A percentile compares a stretch with the other conserved stretches of the same genome.
Conservation (phyloP, 2,329 filamentous ascomycete species). For the Westerdykella sp. region DNA sequence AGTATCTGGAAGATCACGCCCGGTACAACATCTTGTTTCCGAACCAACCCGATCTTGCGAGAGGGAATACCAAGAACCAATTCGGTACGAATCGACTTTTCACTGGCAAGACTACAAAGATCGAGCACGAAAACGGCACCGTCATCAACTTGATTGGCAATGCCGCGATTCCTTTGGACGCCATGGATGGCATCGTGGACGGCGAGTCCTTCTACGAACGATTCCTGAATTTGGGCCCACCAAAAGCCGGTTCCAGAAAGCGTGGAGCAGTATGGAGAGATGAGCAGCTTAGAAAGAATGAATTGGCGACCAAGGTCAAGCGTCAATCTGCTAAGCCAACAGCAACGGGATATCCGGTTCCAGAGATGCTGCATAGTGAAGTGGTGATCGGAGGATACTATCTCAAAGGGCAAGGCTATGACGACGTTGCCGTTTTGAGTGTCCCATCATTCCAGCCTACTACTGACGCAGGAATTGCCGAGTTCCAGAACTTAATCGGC, state of each 20-base stretch:
- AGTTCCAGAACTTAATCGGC: conserved; percentile 30
- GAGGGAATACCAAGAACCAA: conserved; percentile 2
- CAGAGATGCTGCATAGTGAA: conserved; percentile 22
- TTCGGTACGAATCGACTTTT: conserved; percentile 8
- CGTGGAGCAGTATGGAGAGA: not conserved
- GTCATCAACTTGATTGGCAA: conserved; percentile 11
- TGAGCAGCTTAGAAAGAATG: conserved; percentile 1
- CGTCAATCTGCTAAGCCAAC: conserved; percentile 7
- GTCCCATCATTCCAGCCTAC: conserved; percentile 31
- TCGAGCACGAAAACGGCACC: conserved; percentile 23
- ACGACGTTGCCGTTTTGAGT: conserved; percentile 39
- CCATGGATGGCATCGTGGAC: conserved; percentile 23
- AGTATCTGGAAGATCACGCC: conserved; percentile 30
- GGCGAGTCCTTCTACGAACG: conserved; percentile 31
- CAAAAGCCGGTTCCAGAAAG: conserved; percentile 1
- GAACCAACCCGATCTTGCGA: conserved; percentile 10
- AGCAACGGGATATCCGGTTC: conserved; percentile 25
- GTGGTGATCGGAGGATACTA: conserved; percentile 38
- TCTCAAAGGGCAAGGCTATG: conserved; percentile 28
- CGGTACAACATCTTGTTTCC: conserved; percentile 30
- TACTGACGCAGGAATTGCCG: conserved; percentile 3
- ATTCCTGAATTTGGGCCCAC: conserved; percentile 17
- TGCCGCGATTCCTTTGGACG: conserved; percentile 8
- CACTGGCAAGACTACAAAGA: conserved; percentile 12
- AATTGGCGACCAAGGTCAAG: conserved; percentile 5